Conservation (phyloP, 495 filamentous ascomycete species). For the Chaetomium fimeti region DNA sequence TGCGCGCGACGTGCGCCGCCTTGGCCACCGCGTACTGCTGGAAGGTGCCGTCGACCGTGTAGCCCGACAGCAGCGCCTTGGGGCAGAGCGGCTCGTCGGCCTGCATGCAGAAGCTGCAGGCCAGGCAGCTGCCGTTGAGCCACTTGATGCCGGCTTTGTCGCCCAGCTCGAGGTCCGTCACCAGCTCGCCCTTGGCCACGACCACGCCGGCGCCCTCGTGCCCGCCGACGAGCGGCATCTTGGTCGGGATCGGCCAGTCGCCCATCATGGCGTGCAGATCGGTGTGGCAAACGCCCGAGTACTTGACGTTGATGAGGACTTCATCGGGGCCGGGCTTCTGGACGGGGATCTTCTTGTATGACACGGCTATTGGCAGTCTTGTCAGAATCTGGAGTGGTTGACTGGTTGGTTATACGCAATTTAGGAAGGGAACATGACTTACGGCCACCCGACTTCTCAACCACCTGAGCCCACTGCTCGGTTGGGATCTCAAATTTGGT, state of each 20-base stretch:
- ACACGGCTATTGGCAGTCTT: slow-evolving; percentile 48
- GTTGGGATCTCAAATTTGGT: slow-evolving; percentile 54
- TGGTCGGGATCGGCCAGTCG: slow-evolving; percentile 79
- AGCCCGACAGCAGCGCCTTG: slow-evolving; percentile 71
- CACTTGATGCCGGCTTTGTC: slow-evolving; percentile 87
- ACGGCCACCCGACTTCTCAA: slow-evolving; percentile 73
- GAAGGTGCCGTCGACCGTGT: slow-evolving; percentile 90
- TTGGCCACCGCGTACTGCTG: slow-evolving; percentile 90
- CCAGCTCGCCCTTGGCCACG: slow-evolving; percentile 72
- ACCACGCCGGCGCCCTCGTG: slow-evolving; percentile 90
- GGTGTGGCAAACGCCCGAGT: slow-evolving; percentile 91
- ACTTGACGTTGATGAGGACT: slow-evolving; percentile 88
- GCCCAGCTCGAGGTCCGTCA: slow-evolving; percentile 70
- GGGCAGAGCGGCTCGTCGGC: slow-evolving; percentile 70
- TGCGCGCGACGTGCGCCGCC: slow-evolving; percentile 73
- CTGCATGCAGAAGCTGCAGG: slow-evolving; percentile 76
- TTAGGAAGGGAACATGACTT: slow-evolving; percentile 24
- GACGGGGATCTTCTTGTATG: slow-evolving; percentile 82
- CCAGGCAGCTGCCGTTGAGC: slow-evolving; percentile 79
- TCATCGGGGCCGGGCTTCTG: slow-evolving; percentile 78
- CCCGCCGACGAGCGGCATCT: slow-evolving; percentile 86
- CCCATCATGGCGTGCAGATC: slow-evolving; percentile 82
- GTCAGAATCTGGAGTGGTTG: slow-evolving; percentile 20
- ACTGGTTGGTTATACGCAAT: not conserved
- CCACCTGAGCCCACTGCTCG: slow-evolving; percentile 84